Evolutionary conservation across 2,329 filamentous ascomycete species (phyloP).

Genomic region (Chalara sp.): DNA sequence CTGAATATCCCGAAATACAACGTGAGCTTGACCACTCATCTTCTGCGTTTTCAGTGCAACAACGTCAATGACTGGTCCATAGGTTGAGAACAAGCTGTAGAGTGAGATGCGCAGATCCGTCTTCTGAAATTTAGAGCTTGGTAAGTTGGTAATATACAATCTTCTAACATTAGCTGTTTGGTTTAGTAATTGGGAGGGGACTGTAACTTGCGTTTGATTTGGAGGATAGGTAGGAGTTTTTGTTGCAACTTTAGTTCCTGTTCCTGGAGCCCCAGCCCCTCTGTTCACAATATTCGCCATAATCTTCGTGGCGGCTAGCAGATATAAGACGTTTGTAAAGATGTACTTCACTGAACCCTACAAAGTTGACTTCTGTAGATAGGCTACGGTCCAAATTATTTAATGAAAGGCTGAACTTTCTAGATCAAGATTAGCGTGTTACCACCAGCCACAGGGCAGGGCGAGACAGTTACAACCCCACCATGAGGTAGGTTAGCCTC

Average conservation of each 20-base stretch:
- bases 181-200: slow-evolving; percentile 11
- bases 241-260: slow-evolving; percentile 15
- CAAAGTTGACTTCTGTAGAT: no score
- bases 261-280: not conserved
- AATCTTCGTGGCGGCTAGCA: not conserved
- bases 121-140: slow-evolving; percentile 83
- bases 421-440: no score
- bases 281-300: slow-evolving; percentile 4
- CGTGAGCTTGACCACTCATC: slow-evolving; percentile 94
- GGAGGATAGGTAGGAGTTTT: slow-evolving; percentile 54
- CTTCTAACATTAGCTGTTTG: slow-evolving; percentile 35
- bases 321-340: no score
- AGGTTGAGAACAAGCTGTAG: slow-evolving; percentile 91
- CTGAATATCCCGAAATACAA: slow-evolving; percentile 84
- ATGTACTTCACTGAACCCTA: no score
- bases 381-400: no score
- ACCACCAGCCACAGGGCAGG: no score
- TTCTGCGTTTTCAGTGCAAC: slow-evolving; percentile 81
- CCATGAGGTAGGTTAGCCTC: not conserved
- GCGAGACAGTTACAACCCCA: not conserved
- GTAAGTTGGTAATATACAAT: slow-evolving; percentile 82
- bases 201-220: slow-evolving; percentile 62
- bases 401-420: no score
- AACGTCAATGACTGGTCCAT: slow-evolving; percentile 86
- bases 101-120: slow-evolving; percentile 77